Conservation (phyloP, 2,329 filamentous ascomycete genomes). For the Cercospora sp. region DNA sequence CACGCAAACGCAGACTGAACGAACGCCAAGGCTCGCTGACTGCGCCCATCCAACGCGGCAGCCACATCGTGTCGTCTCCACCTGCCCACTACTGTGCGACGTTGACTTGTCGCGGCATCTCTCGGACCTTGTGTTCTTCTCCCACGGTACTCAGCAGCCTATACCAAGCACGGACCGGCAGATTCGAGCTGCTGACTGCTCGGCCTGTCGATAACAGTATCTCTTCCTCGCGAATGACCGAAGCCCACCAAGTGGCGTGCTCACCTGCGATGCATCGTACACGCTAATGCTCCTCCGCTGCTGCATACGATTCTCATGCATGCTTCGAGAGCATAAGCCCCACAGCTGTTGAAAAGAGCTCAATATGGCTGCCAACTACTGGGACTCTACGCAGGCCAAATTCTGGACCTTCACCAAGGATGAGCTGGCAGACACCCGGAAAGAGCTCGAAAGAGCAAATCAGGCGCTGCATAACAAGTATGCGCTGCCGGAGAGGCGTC, state of each 20-base stretch:
- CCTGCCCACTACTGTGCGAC: neutral
- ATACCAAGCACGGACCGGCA: neutral
- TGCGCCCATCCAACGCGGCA: neutral
- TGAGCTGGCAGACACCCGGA: slow-evolving; percentile 72
- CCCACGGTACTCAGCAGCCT: neutral
- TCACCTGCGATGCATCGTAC: neutral
- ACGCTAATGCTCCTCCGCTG: neutral
- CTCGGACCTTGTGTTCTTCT: neutral
- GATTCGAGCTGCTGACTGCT: neutral
- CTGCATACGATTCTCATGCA: neutral
- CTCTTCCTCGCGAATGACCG: neutral
- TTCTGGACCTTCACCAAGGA: slow-evolving; percentile 89
- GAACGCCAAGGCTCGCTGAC: slow-evolving; percentile 4
- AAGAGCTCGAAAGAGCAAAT: slow-evolving; percentile 72
- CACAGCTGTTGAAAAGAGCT: neutral
- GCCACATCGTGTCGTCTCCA: neutral
- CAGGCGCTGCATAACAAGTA: slow-evolving; percentile 73
- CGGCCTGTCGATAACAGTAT: neutral
- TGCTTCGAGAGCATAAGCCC: neutral
- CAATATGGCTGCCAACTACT: slow-evolving; percentile 90
- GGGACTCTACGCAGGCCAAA: slow-evolving; percentile 87
- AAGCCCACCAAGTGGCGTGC: neutral
- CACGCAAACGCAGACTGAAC: neutral
- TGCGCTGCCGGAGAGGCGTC: slow-evolving; percentile 76
- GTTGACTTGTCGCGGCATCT: neutral